Conservation (phyloP, 768 basidiomycete species). For the Hortiboletus flavorubellus region DNA sequence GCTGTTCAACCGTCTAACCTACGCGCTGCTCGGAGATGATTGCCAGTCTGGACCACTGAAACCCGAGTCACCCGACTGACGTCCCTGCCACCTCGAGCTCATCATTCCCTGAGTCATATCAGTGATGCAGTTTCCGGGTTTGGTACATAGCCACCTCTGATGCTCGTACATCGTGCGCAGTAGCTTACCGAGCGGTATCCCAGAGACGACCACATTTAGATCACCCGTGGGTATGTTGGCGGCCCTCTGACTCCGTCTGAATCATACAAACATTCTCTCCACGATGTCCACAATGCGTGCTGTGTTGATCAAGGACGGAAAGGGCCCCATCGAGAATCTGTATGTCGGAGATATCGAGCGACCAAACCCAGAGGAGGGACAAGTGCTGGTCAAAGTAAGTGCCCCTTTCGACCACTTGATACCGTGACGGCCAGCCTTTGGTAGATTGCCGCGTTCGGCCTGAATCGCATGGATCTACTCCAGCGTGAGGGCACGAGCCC, state of each 20-base stretch:
- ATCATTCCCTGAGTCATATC: background rate
- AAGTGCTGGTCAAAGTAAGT: slow-evolving; percentile 79
- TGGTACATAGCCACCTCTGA: background rate
- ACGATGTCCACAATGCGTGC: slow-evolving; percentile 59
- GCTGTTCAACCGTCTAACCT: background rate
- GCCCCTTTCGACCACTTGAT: background rate
- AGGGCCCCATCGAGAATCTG: slow-evolving; percentile 73
- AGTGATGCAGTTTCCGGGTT: background rate
- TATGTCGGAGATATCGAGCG: slow-evolving; percentile 70
- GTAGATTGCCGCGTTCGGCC: slow-evolving; percentile 78
- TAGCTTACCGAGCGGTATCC: background rate
- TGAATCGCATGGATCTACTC: slow-evolving; percentile 82
- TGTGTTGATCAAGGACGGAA: slow-evolving; percentile 70
- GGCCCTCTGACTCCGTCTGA: background rate
- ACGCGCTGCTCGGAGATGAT: slow-evolving; percentile 5
- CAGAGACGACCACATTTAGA: background rate
- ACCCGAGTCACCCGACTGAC: too few relatives aligned
- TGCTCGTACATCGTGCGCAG: slow-evolving; percentile 1
- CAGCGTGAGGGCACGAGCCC: slow-evolving; percentile 77
- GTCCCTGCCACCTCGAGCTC: background rate
- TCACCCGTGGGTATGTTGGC: background rate
- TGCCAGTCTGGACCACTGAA: background rate
- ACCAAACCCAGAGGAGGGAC: slow-evolving; percentile 51
- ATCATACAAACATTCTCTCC: background rate
- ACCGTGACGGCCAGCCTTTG: background rate